Base-by-base conservation (phyloP, 768 basidiomycete species). In the Suillus luteus region DNA sequence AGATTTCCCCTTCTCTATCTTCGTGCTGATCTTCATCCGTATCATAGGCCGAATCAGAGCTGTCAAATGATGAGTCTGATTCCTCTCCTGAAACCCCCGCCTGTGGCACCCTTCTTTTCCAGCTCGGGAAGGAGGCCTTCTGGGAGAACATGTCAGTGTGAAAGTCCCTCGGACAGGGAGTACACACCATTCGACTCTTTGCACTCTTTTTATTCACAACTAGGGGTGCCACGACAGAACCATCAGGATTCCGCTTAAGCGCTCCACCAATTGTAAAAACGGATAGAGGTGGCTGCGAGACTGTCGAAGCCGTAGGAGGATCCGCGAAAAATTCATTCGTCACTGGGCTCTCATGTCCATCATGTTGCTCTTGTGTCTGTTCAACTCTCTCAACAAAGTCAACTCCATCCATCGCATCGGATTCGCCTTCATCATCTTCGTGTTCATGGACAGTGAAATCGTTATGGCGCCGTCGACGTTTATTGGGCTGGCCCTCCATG, bases 21-120 rank as follows among this genome's bases (percentile, higher is more conserved):
- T 62, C 68, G 5, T 43, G 58, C 38, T 71, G 73, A 12, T 73
- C 75, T 10, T 73, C 72, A 31, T 71, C 73, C 10, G 79, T 73
- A 66, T 90, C 90, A 66, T 87, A 81, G n/a, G 80, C 86, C 40
- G 89, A 91, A 73, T 92, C 88, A 10, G 91, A 93, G 70, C 88
- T 93, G 72, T 92, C 89, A 67, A 89, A 92, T 2, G 87, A 90
- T 3, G 81, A 82, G n/a, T 85, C 85, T 4, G 84, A 82, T 35
- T 80, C 78, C 40, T 73, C 75, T 15, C 70, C 75, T 43, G 65
- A 67, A 60, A 59, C 72, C 48, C 67, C 67, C 52, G 76, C 71
- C 51, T 55, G 75, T 62, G 69, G 67, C 35, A 75, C 67, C 62
- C 67, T 68, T 43, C 70, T 73, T 60, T 77, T 83, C 90, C 89